Conservation (phyloP, 2,329 filamentous ascomycete species). For the Talaromyces sp. region DNA sequence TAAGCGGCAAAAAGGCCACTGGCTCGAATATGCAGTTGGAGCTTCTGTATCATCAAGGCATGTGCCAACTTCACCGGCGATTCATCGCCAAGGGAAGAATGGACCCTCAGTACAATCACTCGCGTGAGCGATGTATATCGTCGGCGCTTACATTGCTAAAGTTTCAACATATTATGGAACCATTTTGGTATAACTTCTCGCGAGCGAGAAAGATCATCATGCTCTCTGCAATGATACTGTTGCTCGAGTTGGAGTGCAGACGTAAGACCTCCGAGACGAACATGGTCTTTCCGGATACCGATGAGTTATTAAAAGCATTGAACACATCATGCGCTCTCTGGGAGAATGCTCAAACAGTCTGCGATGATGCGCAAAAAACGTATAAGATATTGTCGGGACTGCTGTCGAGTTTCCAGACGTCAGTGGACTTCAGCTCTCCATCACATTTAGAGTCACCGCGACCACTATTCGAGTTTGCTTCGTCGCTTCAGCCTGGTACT, state of each 20-base stretch:
- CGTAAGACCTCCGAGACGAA: slow-evolving; percentile 3
- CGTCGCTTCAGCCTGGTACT: not conserved
- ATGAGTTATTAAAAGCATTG: slow-evolving; percentile 11
- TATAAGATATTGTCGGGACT: slow-evolving; percentile 10
- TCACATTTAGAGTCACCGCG: not conserved
- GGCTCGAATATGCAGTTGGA: slow-evolving; percentile 9
- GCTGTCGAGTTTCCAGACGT: slow-evolving; percentile 11
- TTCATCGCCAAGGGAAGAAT: slow-evolving; percentile 73
- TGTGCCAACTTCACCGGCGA: slow-evolving; percentile 84
- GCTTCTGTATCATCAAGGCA: slow-evolving; percentile 75
- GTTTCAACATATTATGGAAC: slow-evolving; percentile 11
- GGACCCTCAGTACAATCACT: slow-evolving; percentile 78
- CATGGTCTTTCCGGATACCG: not conserved
- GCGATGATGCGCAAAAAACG: slow-evolving; percentile 12
- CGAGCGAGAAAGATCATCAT: slow-evolving; percentile 4
- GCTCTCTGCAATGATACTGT: slow-evolving; percentile 14
- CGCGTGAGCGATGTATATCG: slow-evolving; percentile 77
- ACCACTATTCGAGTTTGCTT: not conserved
- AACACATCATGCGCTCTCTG: slow-evolving; percentile 10
- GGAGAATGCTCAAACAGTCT: slow-evolving; percentile 6
- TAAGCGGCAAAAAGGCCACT: slow-evolving; percentile 4
- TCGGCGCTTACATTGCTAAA: slow-evolving; percentile 49
- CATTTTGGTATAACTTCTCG: slow-evolving; percentile 13
- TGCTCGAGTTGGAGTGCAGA: slow-evolving; percentile 16
- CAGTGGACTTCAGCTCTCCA: not conserved